Evolutionary conservation across 306 rosid genomes (phyloP).

Genomic region (Abrus precatorius): DNA sequence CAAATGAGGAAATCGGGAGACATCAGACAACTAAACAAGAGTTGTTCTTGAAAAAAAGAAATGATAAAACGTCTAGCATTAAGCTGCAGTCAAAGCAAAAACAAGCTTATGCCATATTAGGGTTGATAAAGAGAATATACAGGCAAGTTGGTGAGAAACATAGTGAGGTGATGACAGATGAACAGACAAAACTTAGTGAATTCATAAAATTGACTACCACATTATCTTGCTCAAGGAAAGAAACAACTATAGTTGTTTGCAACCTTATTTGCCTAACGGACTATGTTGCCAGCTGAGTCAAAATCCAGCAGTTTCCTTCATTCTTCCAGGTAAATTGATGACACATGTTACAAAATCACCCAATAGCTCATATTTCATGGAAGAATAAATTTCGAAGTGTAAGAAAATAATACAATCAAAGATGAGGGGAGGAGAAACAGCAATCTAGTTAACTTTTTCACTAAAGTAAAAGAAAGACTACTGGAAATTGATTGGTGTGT

Average conservation of each 20-base stretch:
- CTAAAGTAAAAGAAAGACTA: not conserved
- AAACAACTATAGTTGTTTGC: not conserved
- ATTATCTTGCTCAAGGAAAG: not conserved
- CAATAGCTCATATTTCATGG: constrained; percentile 5
- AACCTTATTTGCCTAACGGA: constrained; percentile 9
- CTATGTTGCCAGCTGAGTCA: constrained; percentile 4
- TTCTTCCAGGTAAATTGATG: not conserved
- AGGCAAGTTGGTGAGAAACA: constrained; percentile 14
- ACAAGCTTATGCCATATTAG: not conserved
- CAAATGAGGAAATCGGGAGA: constrained; percentile 30
- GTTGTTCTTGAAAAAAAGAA: not conserved
- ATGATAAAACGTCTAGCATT: constrained; percentile 1
- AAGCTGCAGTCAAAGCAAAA: constrained; percentile 30
- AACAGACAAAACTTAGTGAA: constrained; percentile 4
- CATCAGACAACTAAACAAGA: constrained; percentile 4
- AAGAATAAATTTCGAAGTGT: not conserved
- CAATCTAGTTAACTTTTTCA: not conserved
- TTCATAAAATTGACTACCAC: not conserved
- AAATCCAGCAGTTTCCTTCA: constrained; percentile 25
- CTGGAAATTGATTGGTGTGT: not conserved
- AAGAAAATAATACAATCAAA: not conserved
- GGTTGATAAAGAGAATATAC: constrained; percentile 20
- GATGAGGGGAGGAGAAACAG: not conserved
- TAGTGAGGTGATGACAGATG: not conserved
- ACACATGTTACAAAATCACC: not conserved